Evolutionary conservation across 805 yeast species (phyloP), one percentile per base, ranked within the genome.

Genomic region (Hanseniaspora vineae): DNA sequence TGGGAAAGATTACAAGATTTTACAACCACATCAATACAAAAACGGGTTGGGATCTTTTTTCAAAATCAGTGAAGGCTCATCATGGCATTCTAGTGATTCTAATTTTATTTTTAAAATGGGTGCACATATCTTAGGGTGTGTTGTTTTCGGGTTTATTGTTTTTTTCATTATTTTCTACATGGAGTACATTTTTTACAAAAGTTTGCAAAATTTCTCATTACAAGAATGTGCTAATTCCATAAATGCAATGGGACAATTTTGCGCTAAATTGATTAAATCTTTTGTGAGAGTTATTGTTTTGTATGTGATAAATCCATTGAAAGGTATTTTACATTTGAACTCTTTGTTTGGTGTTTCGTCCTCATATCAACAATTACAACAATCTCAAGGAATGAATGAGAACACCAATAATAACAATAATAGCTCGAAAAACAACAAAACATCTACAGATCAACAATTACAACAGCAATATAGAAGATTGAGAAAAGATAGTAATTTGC

Each of bases 11-110:
- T 81, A 86, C 17, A 69, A 85, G 54, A 77, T 87, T 44, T 66
- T 88, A 55, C 74, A 78, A 67, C 90, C 94, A 4, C 68, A 67
- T 39, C 88, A 83, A 60, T 84, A 85, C 64, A 84, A 83, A 59
- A 68, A 75, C 50, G 73, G 72, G 51, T 58, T 71, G 1, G 66
- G 72, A 54, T 74, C 88, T 0, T 84, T 84, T 60, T 88, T 89
- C 64, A 71, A 78, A 39, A 81, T 85, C 48, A 70, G 86, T 0
- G 75, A 77, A 48, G 97, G 97, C 43, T 84, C 95, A 0, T 84
- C 95, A 23, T 89, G 97, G 97, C 97, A 89, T 65, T 66, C 77
- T 58, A 86, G 80, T 54, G 97, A 89, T 63, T 96, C 96, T 11
- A 72, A 78, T 47, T 76, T 85, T 59, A 77, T 88, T 64, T 79